These are phyloP conservation scores for Thelephora ganbajun DNA, from an alignment of 768 basidiomycete genomes.

Conservation along the genomic window DNA sequence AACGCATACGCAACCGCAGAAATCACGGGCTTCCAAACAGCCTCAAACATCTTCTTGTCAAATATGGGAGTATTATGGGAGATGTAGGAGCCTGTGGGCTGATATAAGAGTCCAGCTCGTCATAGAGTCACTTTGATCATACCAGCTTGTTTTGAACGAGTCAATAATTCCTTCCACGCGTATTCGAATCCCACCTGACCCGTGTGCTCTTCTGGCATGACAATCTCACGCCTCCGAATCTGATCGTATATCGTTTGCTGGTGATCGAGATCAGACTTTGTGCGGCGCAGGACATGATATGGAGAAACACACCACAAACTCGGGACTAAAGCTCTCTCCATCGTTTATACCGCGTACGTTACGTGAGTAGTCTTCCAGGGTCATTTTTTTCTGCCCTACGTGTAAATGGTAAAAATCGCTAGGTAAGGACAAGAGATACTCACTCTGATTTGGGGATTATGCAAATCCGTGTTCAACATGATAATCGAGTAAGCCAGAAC, in stretches of 20 bases:
- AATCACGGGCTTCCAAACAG: constrained; percentile 86
- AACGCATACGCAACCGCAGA: constrained; percentile 95
- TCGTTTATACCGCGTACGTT: constrained; percentile 92
- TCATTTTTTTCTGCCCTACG: constrained; percentile 75
- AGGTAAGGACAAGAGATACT: constrained; percentile 14
- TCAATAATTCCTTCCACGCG: constrained; percentile 92
- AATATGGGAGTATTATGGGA: constrained; percentile 69
- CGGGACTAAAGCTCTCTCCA: constrained; percentile 65
- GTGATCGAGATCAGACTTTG: not conserved
- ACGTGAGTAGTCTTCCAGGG: constrained; percentile 83
- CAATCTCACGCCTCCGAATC: constrained; percentile 86
- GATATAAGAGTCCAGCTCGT: not conserved
- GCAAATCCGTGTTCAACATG: constrained; percentile 95
- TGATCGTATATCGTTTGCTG: constrained; percentile 89
- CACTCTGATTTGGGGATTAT: constrained; percentile 87
- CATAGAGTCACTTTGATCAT: constrained; percentile 8
- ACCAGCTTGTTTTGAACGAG: constrained; percentile 74
- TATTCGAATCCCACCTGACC: constrained; percentile 97
- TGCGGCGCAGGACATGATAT: too few relatives aligned
- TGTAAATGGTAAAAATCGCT: not conserved
- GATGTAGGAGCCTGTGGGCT: constrained; percentile 44
- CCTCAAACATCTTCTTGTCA: constrained; percentile 87
- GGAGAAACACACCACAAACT: constrained; percentile 55
- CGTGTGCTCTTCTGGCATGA: constrained; percentile 95
- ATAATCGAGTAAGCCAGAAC: constrained; percentile 93